Base-by-base conservation (phyloP, 2,329 filamentous ascomycete species). In the Penicillium concentricum region DNA sequence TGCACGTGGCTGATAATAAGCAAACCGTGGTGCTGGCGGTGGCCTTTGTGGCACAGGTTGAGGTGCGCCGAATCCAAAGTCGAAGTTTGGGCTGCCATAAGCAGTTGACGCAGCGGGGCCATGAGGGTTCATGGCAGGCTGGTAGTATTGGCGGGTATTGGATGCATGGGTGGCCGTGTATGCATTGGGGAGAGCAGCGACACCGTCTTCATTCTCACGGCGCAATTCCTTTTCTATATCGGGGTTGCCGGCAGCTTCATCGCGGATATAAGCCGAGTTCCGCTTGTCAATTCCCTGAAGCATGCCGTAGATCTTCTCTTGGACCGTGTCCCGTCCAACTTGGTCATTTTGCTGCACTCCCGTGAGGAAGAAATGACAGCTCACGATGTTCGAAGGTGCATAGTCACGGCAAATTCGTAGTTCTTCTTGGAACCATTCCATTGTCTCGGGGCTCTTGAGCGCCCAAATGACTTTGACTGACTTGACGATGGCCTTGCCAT, bases 351-450 rank as follows among this genome's bases (percentile, higher is more conserved):
- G 80, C 64, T 89, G 88, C 8, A 91, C 84, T 1, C 88, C 86
- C 0, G 93, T 97, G 63, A 97, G 90, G 75, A 91, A 97, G 79
- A 97, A 97, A 72, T 96, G 92, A 79, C 92, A 97, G 24, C 90
- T 90, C 9, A 97, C 90, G 30, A 90, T 89, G 69, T 94, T 91
- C 0, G 90, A 89, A 1, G 93, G 93, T 10, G 93, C 92, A 48
- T 87, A 88, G 74, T 97, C 91, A 66, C 91, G 85, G 76, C 93
- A 96, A 67, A 97, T 96, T 46, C 92, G 85, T 57, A 97, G 81
- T 73, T 97, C 93, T 75, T 97, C 92, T 63, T 91, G 90, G 81
- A 97, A 97, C 93, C 93, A 97, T 71, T 97, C 91, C 87, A 97
- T 91, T 1, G 91, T 91, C 73, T 97, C 93, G 15, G 94, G 86